These are phyloP conservation scores for Termitomyces sp. DNA, from an alignment of 768 basidiomycete species.

Conservation along the genomic window DNA sequence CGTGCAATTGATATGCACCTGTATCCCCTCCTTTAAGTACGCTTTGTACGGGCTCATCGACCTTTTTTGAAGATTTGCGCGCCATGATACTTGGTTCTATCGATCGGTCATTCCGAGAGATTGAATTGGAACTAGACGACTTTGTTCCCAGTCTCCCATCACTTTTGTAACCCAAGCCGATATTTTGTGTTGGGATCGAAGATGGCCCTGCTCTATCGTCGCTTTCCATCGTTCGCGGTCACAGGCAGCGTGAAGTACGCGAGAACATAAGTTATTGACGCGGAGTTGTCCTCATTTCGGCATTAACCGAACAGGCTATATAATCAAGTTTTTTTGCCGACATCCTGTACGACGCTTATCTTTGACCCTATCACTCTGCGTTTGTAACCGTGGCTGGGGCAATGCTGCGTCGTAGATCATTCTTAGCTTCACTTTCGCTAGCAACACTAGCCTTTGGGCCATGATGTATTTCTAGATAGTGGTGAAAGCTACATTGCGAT, in stretches of 20 bases:
- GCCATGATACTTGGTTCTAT: constrained; percentile 7
- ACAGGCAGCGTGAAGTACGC: not conserved
- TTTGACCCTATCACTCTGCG: constrained; percentile 19
- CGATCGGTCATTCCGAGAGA: constrained; percentile 3
- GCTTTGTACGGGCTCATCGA: not conserved
- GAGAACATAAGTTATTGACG: not conserved
- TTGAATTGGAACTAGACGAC: not conserved
- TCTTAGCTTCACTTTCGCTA: constrained; percentile 66
- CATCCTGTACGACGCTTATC: constrained; percentile 6
- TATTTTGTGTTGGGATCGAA: not conserved
- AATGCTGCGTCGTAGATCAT: constrained; percentile 40
- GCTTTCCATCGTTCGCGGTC: not conserved
- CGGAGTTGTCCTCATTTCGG: constrained; percentile 4
- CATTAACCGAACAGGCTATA: constrained; percentile 5
- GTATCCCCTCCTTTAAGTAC: not conserved
- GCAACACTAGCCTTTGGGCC: constrained; percentile 58
- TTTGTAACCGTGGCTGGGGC: constrained; percentile 25
- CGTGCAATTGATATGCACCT: not conserved
- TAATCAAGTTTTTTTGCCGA: not conserved
- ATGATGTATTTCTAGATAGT: constrained; percentile 79
- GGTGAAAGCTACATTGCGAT: constrained; percentile 50
- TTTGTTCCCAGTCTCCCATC: not conserved
- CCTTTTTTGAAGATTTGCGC: constrained; percentile 7
- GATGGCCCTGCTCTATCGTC: not conserved
- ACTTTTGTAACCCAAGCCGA: not conserved